Base-by-base conservation (phyloP, 495 filamentous ascomycete genomes). In the Cenococcum geophilum region DNA sequence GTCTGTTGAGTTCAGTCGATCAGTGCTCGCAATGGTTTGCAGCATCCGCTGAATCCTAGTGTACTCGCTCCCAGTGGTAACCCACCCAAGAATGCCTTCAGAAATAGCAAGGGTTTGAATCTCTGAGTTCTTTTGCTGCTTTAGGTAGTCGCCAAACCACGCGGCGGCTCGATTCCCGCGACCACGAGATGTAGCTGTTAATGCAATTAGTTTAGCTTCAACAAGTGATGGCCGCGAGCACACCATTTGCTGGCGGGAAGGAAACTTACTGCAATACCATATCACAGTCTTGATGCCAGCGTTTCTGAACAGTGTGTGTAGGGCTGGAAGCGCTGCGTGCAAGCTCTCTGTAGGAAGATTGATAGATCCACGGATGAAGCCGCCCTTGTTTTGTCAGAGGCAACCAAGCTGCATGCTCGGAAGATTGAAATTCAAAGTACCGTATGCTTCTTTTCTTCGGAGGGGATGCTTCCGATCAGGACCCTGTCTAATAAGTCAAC, bases 261-360 rank as follows among this genome's bases (percentile, higher is more conserved):
- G 5, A 22, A 18, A 55, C 78, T 55, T 65, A 88, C 86, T 80
- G 63, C 87, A 89, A 62, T 83, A 89, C 74, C 82, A 89, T 47
- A 89, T 78, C 11, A 86, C 79, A 55, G 72, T 73, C 21, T 71
- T 68, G 4, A 83, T 67, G 0, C 75, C 75, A 0, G 81, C 79
- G 6, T 70, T 73, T 20, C 72, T 72, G 50, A 86, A 74, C 18
- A 87, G 56, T 9, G 67, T 64, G 64, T 87, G 86, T 11, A 89
- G 50, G 0, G 79, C 71, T 1, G 83, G 79, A 0, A 88, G 70
- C 4, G 79, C 80, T 0, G 77, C 77, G 55, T 81, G 83, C 0
- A 89, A 73, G 61, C 76, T 83, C 64, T 89, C 85, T 0, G 86
- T 85, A 1, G 87, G 86, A 5, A 89, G 78, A 68, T 89, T 89